Evolutionary conservation across 768 basidiomycete species (phyloP), one percentile per base, ranked within the genome.

Genomic region (Hortiboletus campestris): DNA sequence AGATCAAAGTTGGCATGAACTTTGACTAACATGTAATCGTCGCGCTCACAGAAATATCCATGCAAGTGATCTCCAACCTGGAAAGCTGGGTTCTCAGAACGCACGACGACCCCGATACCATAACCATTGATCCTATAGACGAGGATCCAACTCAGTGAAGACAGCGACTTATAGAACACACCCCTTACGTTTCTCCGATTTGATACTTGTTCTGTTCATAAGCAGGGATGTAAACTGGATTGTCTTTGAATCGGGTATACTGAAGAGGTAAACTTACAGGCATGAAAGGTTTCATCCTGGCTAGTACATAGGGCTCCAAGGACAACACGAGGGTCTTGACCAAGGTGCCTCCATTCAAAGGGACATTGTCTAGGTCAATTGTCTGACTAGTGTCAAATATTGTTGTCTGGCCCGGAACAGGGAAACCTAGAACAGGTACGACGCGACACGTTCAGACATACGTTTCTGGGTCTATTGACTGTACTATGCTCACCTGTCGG

Each of bases 271-370:
- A 43, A 66, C 60, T 50, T 80, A 80, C 2, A 77, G 79, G 32
- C 9, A 44, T 8, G n/a, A 9, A 29, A 10, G 32, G 16, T 3
- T 13, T 63, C 80, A 84, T 80, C 34, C 64, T 62, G 11, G 70
- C 69, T 16, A 75, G 58, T 56, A 79, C 28, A 58, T 77, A 79
- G 0, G 80, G 80, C 48, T 82, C 82, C 39, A 81, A 63, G 16
- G 76, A 76, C 16, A 82, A 59, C 6, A 72, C 74, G 16, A 85
- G 73, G 0, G 75, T 75, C 66, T 84, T 85, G 59, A 83, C 43
- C 9, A 85, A 62, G 51, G 82, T 62, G 0, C 80, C 79, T 0
- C 79, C 78, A 19, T 80, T 65, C 40, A 82, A 64, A 2, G 75
- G 64, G 1, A 74, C 75, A 29, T 62, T 75, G 17, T 82, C 79